Percentiles rank a stretch among this genome's conserved stretches.
Evolutionary conservation across 116 monocot species (phyloP).

Genomic region (Zostera marina): DNA sequence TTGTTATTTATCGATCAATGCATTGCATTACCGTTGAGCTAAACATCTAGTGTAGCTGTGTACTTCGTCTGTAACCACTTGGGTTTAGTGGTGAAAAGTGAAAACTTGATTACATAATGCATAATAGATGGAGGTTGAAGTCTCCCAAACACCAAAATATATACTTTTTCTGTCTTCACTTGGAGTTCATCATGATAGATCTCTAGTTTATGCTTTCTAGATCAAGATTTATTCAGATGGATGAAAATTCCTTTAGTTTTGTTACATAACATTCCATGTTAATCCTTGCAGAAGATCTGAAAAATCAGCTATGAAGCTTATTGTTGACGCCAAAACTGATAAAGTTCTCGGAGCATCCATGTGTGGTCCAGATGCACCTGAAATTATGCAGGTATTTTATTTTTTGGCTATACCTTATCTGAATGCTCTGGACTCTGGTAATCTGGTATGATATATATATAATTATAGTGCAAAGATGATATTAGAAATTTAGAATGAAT

Average conservation of each 20-base stretch:
- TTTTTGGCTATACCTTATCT: not conserved
- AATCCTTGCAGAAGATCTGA: constrained; percentile 57
- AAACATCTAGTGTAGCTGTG: no score
- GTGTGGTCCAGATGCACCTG: constrained; percentile 98
- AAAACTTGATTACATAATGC: no score
- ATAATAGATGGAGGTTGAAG: no score
- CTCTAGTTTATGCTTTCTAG: not conserved
- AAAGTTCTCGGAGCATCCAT: constrained; percentile 92
- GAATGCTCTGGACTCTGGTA: not conserved
- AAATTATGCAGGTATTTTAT: constrained; percentile 86
- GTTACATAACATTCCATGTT: constrained; percentile 1
- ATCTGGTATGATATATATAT: no score
- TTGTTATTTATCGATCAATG: not conserved
- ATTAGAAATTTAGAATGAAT: no score
- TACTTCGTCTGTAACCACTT: no score
- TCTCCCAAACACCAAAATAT: no score
- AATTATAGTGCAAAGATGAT: no score
- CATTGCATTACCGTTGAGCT: not conserved
- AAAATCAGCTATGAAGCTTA: constrained; percentile 78
- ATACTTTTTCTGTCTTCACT: not conserved
- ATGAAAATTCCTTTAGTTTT: not conserved
- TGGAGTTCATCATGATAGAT: not conserved
- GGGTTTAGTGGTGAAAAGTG: no score
- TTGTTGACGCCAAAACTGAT: constrained; percentile 87
- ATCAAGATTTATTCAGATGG: not conserved